A percentile compares a stretch with the other conserved stretches of the same genome.
Conservation (phyloP, 2,329 filamentous ascomycete genomes). For the Phaeosphaeriaceae sp. region DNA sequence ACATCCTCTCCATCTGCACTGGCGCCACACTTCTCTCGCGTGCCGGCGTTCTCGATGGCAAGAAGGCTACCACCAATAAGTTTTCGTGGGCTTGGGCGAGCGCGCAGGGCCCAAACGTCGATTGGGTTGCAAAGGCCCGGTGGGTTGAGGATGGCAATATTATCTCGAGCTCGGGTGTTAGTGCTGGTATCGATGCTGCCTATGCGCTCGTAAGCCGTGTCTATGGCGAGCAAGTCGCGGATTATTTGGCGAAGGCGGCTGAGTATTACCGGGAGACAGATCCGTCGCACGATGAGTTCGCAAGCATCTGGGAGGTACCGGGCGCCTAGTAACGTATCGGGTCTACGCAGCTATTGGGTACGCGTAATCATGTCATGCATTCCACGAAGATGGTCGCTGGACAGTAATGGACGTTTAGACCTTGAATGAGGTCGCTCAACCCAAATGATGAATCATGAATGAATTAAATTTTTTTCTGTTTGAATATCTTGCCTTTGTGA, state of each 20-base stretch:
- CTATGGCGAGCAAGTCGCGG: constrained; percentile 63
- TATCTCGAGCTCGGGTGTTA: constrained; percentile 70
- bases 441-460: neutral
- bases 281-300: constrained; percentile 63
- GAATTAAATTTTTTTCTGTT: neutral
- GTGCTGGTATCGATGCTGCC: constrained; percentile 68
- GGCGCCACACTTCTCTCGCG: constrained; percentile 66
- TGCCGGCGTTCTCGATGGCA: constrained; percentile 67
- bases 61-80: constrained; percentile 73
- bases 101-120: constrained; percentile 57
- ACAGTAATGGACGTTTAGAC: neutral
- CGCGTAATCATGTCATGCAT: neutral
- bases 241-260: constrained; percentile 55
- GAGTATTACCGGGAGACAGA: constrained; percentile 66
- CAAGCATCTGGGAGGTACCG: constrained; percentile 39
- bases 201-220: constrained; percentile 63
- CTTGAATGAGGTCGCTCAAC: neutral
- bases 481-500: neutral
- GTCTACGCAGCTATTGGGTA: neutral
- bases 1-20: constrained; percentile 72
- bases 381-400: neutral
- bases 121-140: constrained; percentile 63
- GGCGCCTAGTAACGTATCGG: constrained; percentile 5
- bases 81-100: constrained; percentile 58
- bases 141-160: constrained; percentile 73